Evolutionary conservation across 2,329 filamentous ascomycete genomes (phyloP).

Genomic region (Nemania serpens): DNA sequence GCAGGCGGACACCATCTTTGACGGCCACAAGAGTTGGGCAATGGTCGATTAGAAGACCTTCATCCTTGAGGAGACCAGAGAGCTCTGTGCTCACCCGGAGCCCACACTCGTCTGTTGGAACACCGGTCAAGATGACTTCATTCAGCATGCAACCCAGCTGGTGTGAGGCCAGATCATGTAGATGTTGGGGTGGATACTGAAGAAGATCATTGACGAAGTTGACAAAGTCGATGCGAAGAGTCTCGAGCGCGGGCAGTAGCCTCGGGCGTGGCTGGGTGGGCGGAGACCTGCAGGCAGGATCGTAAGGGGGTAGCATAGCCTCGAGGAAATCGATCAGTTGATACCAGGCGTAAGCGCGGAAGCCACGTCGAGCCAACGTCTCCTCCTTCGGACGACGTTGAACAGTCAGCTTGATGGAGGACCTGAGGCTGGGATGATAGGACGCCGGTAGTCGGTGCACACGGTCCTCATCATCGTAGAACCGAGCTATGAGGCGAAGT

Average conservation of each 20-base stretch:
- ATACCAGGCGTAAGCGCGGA: slow-evolving; percentile 59
- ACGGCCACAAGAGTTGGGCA: slow-evolving; percentile 50
- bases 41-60: slow-evolving; percentile 56
- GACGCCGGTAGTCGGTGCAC: slow-evolving; percentile 47
- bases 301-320: slow-evolving; percentile 56
- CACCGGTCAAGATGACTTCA: slow-evolving; percentile 57
- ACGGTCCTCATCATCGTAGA: slow-evolving; percentile 57
- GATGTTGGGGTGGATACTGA: slow-evolving; percentile 50
- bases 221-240: slow-evolving; percentile 58
- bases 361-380: slow-evolving; percentile 54
- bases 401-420: slow-evolving; percentile 48
- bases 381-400: slow-evolving; percentile 51
- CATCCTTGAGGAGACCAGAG: slow-evolving; percentile 57
- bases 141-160: slow-evolving; percentile 59
- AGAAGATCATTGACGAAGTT: slow-evolving; percentile 56
- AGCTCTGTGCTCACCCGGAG: slow-evolving; percentile 53
- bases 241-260: slow-evolving; percentile 53
- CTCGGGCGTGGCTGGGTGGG: slow-evolving; percentile 41
- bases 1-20: slow-evolving; percentile 46
- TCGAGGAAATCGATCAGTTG: slow-evolving; percentile 59
- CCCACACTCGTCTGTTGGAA: slow-evolving; percentile 55
- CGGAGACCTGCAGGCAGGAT: slow-evolving; percentile 41
- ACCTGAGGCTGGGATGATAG: slow-evolving; percentile 51
- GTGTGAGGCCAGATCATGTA: slow-evolving; percentile 59
- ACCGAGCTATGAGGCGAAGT: slow-evolving; percentile 59